A percentile compares a stretch with the other conserved stretches of the same genome.
These are phyloP conservation scores for Alternaria brassicicola DNA, from an alignment of 2,329 filamentous ascomycete species.

Conservation along the genomic window DNA sequence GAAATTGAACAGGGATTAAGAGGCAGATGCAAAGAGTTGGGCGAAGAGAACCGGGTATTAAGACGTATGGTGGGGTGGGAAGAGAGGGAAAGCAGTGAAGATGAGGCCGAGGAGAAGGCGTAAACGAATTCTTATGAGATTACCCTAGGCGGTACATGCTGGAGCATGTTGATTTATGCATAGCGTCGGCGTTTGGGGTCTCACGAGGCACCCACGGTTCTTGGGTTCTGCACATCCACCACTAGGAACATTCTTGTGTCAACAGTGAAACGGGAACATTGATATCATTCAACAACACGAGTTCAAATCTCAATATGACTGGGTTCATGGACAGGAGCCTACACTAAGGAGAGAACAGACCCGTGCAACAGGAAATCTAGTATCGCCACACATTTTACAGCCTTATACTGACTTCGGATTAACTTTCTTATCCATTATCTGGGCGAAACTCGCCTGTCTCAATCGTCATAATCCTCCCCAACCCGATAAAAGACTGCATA, in stretches of 20 bases:
- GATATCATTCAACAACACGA: not conserved
- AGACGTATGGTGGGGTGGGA: conserved; percentile 56
- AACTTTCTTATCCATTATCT: too few species aligned
- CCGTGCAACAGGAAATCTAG: too few species aligned
- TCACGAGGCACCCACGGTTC: not conserved
- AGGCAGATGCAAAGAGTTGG: conserved; percentile 50
- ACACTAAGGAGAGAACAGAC: too few species aligned
- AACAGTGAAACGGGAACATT: not conserved
- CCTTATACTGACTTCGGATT: too few species aligned
- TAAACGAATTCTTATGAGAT: not conserved
- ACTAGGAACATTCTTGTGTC: not conserved
- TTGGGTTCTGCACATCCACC: not conserved
- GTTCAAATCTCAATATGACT: too few species aligned
- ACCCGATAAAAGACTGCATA: not conserved
- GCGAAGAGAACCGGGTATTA: conserved; percentile 56
- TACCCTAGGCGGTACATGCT: not conserved
- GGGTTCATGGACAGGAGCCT: too few species aligned
- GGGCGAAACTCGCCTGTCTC: too few species aligned
- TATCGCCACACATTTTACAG: too few species aligned
- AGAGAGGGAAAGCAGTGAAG: conserved; percentile 49
- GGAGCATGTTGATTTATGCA: not conserved
- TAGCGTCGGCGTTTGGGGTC: not conserved
- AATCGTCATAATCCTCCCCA: not conserved
- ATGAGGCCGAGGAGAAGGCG: conserved; percentile 40
- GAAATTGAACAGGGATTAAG: conserved; percentile 47